Percentiles rank a stretch among this genome's conserved stretches.
Evolutionary conservation across 805 yeast species (phyloP).

Genomic region (Kodamaea laetipori): DNA sequence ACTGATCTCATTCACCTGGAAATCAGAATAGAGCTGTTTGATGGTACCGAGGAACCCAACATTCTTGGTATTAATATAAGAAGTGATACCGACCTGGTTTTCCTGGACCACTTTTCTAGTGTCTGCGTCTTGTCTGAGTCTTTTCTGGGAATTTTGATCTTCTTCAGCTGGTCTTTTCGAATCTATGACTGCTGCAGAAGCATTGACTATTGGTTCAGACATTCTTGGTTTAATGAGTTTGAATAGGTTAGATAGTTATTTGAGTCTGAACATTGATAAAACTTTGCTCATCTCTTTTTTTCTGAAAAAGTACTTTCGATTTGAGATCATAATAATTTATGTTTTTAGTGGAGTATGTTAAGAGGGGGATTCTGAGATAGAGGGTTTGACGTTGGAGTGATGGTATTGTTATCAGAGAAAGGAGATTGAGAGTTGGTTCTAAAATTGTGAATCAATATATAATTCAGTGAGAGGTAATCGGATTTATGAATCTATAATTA

Average conservation of each 20-base stretch:
- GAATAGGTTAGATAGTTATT: slow-evolving; percentile 11
- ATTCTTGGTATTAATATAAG: slow-evolving; percentile 51
- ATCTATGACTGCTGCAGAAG: neutral
- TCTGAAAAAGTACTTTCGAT: neutral
- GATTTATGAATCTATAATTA: too few relatives aligned
- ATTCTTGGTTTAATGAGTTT: slow-evolving; percentile 9
- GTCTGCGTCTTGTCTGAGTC: slow-evolving; percentile 14
- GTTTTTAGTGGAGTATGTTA: too few relatives aligned
- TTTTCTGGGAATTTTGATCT: slow-evolving; percentile 15
- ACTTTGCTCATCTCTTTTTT: slow-evolving; percentile 7
- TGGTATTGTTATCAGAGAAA: too few relatives aligned
- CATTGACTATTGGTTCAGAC: slow-evolving; percentile 1
- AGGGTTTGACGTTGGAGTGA: too few relatives aligned
- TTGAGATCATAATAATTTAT: neutral
- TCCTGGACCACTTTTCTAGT: slow-evolving; percentile 56
- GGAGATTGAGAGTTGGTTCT: too few relatives aligned
- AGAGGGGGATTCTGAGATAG: too few relatives aligned
- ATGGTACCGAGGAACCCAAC: slow-evolving; percentile 75
- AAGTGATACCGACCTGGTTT: slow-evolving; percentile 83
- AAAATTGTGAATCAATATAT: too few relatives aligned
- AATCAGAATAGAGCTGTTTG: slow-evolving; percentile 91
- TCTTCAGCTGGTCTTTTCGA: slow-evolving; percentile 16
- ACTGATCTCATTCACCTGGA: slow-evolving; percentile 87
- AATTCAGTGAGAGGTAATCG: too few relatives aligned
- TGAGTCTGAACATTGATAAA: slow-evolving; percentile 8